These are phyloP conservation scores for Dichomitus squalens DNA, from an alignment of 1,284 basidiomycete genomes.

Conservation along the genomic window DNA sequence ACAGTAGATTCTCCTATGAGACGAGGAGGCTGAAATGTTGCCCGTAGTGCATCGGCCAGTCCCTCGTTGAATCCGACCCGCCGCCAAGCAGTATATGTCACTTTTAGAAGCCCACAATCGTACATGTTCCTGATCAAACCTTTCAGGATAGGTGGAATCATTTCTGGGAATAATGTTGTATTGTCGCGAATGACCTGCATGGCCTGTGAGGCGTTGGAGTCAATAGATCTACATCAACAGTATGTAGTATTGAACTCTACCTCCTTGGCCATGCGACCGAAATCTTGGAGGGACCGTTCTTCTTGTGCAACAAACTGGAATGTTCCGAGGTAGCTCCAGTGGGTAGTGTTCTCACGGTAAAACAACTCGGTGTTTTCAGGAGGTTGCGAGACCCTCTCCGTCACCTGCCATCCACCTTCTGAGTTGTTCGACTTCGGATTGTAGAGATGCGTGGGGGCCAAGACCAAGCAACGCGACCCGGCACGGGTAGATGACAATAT, in stretches of 20 bases:
- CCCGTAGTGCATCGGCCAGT: slow-evolving; percentile 5
- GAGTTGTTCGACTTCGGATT: slow-evolving; percentile 3
- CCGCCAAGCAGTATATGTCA: slow-evolving; percentile 21
- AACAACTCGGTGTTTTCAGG: slow-evolving; percentile 15
- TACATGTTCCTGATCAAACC: slow-evolving; percentile 20
- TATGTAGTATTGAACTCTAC: not conserved
- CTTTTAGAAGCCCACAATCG: slow-evolving; percentile 12
- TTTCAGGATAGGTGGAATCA: slow-evolving; percentile 10
- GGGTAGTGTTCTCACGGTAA: not conserved
- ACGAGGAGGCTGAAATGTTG: too few species aligned
- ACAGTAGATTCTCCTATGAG: not conserved
- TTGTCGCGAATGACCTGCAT: slow-evolving; percentile 1
- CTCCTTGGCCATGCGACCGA: not conserved
- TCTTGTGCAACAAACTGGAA: slow-evolving; percentile 14
- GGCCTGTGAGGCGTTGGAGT: not conserved
- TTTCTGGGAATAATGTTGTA: slow-evolving; percentile 2
- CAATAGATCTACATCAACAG: not conserved
- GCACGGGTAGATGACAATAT: slow-evolving; percentile 7
- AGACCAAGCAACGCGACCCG: slow-evolving; percentile 10
- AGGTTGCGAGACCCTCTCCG: not conserved
- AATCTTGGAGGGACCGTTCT: not conserved
- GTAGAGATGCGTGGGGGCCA: slow-evolving; percentile 14
- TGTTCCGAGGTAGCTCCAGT: slow-evolving; percentile 22
- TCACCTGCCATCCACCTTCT: slow-evolving; percentile 15
- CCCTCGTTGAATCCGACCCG: slow-evolving; percentile 18